Percentiles rank a stretch among this genome's conserved stretches.
Conservation (phyloP, 768 basidiomycete species). For the Coprinopsis marcescibilis region DNA sequence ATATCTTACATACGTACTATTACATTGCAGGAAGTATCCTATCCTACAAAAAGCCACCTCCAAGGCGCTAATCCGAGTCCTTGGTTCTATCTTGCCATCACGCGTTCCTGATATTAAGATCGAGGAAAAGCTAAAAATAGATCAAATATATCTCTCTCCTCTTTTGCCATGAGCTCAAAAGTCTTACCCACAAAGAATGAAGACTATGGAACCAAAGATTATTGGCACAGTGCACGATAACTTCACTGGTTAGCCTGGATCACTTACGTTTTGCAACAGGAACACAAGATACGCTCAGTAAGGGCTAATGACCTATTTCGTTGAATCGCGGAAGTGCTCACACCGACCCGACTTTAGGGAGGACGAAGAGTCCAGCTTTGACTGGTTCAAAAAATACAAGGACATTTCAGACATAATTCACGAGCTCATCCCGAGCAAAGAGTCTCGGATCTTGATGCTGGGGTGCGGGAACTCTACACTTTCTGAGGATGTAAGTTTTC, state of each 20-base stretch:
- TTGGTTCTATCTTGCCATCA: too few relatives aligned
- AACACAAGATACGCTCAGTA: conserved; percentile 65
- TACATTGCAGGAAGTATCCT: too few relatives aligned
- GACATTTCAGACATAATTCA: conserved; percentile 63
- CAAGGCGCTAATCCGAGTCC: too few relatives aligned
- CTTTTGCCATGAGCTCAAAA: conserved; percentile 10
- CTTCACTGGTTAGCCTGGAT: neutral
- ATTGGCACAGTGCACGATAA: conserved; percentile 44
- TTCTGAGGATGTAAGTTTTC: conserved; percentile 59
- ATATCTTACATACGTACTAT: too few relatives aligned
- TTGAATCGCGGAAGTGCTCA: too few relatives aligned
- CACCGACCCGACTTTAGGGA: conserved; percentile 31
- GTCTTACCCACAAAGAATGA: conserved; percentile 57
- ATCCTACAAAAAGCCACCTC: too few relatives aligned
- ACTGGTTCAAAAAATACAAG: conserved; percentile 83
- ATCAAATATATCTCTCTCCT: neutral
- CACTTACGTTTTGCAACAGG: conserved; percentile 34
- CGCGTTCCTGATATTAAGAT: too few relatives aligned
- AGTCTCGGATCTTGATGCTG: conserved; percentile 65
- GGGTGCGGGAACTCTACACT: conserved; percentile 82
- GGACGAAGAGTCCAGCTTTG: conserved; percentile 53
- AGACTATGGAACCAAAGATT: conserved; percentile 61
- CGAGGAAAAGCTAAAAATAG: conserved; percentile 12
- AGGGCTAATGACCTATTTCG: neutral
- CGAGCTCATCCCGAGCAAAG: conserved; percentile 56